Conservation (phyloP, 805 yeast genomes). For the Starmera amethionina region DNA sequence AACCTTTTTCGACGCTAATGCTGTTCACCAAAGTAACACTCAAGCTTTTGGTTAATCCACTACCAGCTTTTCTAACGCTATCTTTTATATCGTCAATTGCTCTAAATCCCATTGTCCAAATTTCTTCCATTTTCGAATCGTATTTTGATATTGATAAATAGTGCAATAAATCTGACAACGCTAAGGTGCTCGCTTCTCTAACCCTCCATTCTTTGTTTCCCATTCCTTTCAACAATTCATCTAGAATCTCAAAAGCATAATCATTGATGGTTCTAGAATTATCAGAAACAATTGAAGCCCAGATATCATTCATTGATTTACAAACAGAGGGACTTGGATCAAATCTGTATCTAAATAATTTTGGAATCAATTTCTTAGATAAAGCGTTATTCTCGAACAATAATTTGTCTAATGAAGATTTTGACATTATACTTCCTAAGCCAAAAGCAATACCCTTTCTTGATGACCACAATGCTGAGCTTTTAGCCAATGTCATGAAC, state of each 20-base stretch:
- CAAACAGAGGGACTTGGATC: slow-evolving; percentile 77
- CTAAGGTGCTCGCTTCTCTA: slow-evolving; percentile 77
- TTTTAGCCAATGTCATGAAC: slow-evolving; percentile 86
- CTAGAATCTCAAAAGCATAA: slow-evolving; percentile 48
- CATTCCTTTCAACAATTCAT: slow-evolving; percentile 59
- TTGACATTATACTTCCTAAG: slow-evolving; percentile 73
- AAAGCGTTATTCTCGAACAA: slow-evolving; percentile 42
- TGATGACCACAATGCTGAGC: slow-evolving; percentile 85
- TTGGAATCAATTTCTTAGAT: slow-evolving; percentile 62
- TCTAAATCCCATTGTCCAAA: slow-evolving; percentile 87
- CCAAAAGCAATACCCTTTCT: slow-evolving; percentile 94
- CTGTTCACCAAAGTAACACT: slow-evolving; percentile 52
- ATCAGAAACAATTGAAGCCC: slow-evolving; percentile 60
- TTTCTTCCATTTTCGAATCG: slow-evolving; percentile 43
- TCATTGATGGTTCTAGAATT: slow-evolving; percentile 41
- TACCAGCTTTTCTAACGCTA: slow-evolving; percentile 79
- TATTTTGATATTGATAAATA: slow-evolving; percentile 43
- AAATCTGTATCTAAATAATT: slow-evolving; percentile 71
- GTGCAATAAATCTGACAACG: slow-evolving; percentile 59
- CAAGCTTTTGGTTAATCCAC: slow-evolving; percentile 53
- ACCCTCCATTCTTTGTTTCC: slow-evolving; percentile 87
- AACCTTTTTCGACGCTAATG: slow-evolving; percentile 36
- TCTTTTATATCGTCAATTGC: slow-evolving; percentile 91
- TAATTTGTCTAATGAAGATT: slow-evolving; percentile 58
- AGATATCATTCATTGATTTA: slow-evolving; percentile 78